Percentiles rank a stretch among this genome's conserved stretches.
These are phyloP conservation scores for Fusarium sororula DNA, from an alignment of 2,329 filamentous ascomycete genomes.

Conservation along the genomic window DNA sequence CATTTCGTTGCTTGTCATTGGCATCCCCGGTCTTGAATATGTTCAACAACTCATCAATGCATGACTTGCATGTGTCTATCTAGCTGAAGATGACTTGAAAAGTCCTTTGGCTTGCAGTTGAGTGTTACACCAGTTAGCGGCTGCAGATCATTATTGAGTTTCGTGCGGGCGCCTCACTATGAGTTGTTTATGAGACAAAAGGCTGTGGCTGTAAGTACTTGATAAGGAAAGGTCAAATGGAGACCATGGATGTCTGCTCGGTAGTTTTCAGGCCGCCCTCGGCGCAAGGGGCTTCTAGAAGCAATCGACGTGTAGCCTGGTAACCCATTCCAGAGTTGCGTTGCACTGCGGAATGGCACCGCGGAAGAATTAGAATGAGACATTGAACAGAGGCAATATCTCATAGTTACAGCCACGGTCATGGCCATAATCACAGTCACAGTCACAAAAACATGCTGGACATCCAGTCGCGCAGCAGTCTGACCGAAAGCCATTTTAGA, in stretches of 20 bases:
- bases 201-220: neutral
- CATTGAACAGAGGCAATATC: neutral
- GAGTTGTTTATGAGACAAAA: neutral
- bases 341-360: neutral
- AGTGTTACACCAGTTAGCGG: constrained; percentile 1
- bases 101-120: constrained; percentile 7
- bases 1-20: neutral
- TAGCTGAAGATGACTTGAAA: neutral
- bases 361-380: neutral
- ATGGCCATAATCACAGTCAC: neutral
- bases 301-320: neutral
- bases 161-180: neutral
- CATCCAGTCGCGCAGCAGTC: neutral
- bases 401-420: neutral
- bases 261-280: constrained; percentile 2
- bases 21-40: neutral
- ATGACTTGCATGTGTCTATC: constrained; percentile 8
- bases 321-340: neutral
- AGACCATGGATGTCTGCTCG: neutral
- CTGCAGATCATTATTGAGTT: constrained; percentile 8
- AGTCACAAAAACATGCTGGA: neutral
- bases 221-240: constrained; percentile 1
- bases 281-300: constrained; percentile 14
- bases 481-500: constrained; percentile 16
- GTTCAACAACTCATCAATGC: neutral